These are phyloP conservation scores for Ophiostoma sp. DNA, from an alignment of 2,329 filamentous ascomycete genomes.

Conservation along the genomic window DNA sequence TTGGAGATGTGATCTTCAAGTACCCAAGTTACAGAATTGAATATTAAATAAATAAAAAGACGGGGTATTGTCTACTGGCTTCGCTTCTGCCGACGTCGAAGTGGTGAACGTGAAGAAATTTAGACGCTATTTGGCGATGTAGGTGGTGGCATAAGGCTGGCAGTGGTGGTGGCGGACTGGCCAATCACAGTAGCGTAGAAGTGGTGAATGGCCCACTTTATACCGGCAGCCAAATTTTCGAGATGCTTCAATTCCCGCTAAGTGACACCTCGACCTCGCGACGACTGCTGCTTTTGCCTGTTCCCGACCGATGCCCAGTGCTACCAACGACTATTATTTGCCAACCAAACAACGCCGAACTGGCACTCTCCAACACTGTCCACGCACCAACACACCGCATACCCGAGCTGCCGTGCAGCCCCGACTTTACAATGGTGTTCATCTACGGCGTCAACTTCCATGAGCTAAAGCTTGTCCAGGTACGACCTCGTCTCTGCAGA, in stretches of 20 bases:
- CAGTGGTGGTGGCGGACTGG: background rate
- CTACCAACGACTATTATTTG: background rate
- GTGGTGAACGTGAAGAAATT: slow-evolving; percentile 16
- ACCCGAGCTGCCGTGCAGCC: background rate
- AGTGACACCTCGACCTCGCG: background rate
- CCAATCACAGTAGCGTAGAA: slow-evolving; percentile 19
- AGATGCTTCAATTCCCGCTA: slow-evolving; percentile 10
- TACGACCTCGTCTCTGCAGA: slow-evolving; percentile 40
- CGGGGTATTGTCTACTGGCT: background rate
- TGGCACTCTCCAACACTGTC: background rate
- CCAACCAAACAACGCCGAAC: background rate
- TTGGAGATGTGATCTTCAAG: too few relatives aligned
- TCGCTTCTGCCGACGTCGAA: background rate
- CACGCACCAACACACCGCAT: background rate
- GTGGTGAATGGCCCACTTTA: slow-evolving; percentile 1
- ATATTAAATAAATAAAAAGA: background rate
- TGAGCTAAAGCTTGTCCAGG: slow-evolving; percentile 77
- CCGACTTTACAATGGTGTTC: slow-evolving; percentile 57
- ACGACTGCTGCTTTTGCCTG: background rate
- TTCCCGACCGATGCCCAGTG: background rate
- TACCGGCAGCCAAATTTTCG: slow-evolving; percentile 20
- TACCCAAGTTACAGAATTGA: too few relatives aligned
- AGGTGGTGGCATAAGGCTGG: slow-evolving; percentile 17
- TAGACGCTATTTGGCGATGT: slow-evolving; percentile 14
- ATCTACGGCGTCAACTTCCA: slow-evolving; percentile 82